Percentiles rank a stretch among this genome's conserved stretches.
These are phyloP conservation scores for Pseudocercospora eumusae DNA, from an alignment of 2,329 filamentous ascomycete genomes.

Conservation along the genomic window DNA sequence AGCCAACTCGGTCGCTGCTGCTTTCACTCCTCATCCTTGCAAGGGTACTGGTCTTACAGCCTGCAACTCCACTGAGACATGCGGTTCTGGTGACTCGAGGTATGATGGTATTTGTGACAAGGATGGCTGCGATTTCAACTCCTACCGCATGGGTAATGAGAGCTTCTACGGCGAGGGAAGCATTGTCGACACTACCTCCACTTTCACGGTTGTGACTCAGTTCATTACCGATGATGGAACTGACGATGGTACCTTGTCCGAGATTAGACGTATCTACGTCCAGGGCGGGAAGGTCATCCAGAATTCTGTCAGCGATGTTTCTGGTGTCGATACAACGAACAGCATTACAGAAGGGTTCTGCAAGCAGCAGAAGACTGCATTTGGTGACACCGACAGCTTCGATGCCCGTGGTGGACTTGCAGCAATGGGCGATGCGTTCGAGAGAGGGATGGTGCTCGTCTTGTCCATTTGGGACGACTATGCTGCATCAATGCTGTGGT, in stretches of 20 bases:
- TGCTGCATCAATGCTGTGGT: constrained; percentile 70
- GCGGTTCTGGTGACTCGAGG: constrained; percentile 41
- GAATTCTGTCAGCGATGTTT: constrained; percentile 52
- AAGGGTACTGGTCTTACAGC: constrained; percentile 44
- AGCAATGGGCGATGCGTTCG: constrained; percentile 57
- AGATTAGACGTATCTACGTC: constrained; percentile 67
- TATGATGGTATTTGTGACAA: constrained; percentile 67
- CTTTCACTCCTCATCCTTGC: constrained; percentile 68
- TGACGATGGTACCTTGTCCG: constrained; percentile 55
- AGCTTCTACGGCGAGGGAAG: constrained; percentile 63
- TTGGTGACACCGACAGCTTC: constrained; percentile 51
- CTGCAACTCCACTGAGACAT: constrained; percentile 50
- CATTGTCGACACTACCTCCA: constrained; percentile 61
- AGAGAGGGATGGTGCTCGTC: constrained; percentile 64
- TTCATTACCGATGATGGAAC: constrained; percentile 59
- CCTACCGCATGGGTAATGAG: constrained; percentile 65
- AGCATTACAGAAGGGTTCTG: constrained; percentile 62
- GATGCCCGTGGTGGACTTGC: constrained; percentile 57
- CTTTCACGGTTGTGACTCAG: constrained; percentile 68
- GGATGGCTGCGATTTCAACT: constrained; percentile 70
- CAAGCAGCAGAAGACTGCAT: constrained; percentile 39
- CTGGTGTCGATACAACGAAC: constrained; percentile 53
- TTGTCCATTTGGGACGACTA: constrained; percentile 69
- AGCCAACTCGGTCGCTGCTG: constrained; percentile 65
- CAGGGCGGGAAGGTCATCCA: constrained; percentile 62